A percentile compares a stretch with the other conserved stretches of the same genome.
These are phyloP conservation scores for Candida suzukii DNA, from an alignment of 805 yeast species.

Conservation along the genomic window DNA sequence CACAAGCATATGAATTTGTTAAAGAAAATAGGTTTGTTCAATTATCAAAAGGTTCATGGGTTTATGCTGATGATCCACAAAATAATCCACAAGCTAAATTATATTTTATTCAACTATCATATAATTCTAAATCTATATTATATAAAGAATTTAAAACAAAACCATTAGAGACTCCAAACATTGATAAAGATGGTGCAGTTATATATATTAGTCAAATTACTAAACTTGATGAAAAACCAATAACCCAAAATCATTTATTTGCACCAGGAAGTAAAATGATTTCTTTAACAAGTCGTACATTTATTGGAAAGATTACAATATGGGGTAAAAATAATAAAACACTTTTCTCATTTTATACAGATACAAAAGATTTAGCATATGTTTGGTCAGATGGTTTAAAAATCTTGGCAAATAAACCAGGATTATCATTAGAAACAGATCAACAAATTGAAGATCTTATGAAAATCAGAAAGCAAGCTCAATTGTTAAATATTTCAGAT, in stretches of 20 bases:
- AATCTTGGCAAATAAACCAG: constrained; percentile 33
- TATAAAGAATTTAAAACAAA: constrained; percentile 52
- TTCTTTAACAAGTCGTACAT: constrained; percentile 18
- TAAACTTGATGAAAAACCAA: constrained; percentile 43
- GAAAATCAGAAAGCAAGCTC: constrained; percentile 41
- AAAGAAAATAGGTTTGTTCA: constrained; percentile 68
- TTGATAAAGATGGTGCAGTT: constrained; percentile 47
- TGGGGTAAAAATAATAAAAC: constrained; percentile 33
- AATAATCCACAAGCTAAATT: constrained; percentile 23
- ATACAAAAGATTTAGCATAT: constrained; percentile 58
- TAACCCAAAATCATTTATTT: constrained; percentile 20
- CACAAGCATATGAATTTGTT: constrained; percentile 64
- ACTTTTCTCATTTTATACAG: constrained; percentile 58
- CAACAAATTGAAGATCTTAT: constrained; percentile 36
- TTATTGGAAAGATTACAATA: constrained; percentile 49
- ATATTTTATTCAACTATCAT: constrained; percentile 56
- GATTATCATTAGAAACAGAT: constrained; percentile 35
- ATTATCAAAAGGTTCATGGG: constrained; percentile 78
- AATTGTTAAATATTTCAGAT: constrained; percentile 35
- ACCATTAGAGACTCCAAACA: constrained; percentile 42
- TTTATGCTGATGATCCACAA: constrained; percentile 51
- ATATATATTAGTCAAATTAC: constrained; percentile 47
- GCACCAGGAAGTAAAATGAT: neutral
- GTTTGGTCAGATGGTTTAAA: constrained; percentile 78
- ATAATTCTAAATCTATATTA: constrained; percentile 54